Evolutionary conservation across 768 basidiomycete genomes (phyloP).

Genomic region (Leccinum boreale): DNA sequence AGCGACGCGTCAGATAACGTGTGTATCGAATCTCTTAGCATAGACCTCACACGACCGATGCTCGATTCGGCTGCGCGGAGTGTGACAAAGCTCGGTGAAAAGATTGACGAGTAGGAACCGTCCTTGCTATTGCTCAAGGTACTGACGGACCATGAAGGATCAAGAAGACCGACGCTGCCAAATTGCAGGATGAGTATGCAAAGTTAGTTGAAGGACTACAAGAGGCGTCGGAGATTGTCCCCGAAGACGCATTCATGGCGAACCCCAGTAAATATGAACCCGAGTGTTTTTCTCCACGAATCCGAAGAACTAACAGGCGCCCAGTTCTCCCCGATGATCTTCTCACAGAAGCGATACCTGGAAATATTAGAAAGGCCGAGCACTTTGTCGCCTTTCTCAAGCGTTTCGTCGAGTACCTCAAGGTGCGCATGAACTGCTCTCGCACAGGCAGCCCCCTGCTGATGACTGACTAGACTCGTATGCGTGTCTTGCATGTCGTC

Average conservation of each 20-base stretch:
- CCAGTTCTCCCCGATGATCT: slow-evolving; percentile 91
- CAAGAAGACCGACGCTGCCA: slow-evolving; percentile 88
- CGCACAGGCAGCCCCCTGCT: slow-evolving; percentile 2
- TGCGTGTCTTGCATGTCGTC: slow-evolving; percentile 99
- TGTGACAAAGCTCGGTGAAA: slow-evolving; percentile 79
- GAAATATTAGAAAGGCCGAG: slow-evolving; percentile 97
- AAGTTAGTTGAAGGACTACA: slow-evolving; percentile 93
- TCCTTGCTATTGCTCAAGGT: neutral
- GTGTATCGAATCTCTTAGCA: slow-evolving; percentile 96
- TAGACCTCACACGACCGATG: slow-evolving; percentile 97
- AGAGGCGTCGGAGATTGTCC: slow-evolving; percentile 58
- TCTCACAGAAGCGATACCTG: slow-evolving; percentile 91
- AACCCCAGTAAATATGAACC: slow-evolving; percentile 69
- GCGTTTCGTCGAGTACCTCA: slow-evolving; percentile 97
- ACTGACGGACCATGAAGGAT: slow-evolving; percentile 53
- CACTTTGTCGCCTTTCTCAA: slow-evolving; percentile 99
- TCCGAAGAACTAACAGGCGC: neutral
- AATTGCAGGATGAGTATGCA: slow-evolving; percentile 94
- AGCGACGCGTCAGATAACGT: slow-evolving; percentile 71
- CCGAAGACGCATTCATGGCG: slow-evolving; percentile 83
- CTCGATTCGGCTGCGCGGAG: slow-evolving; percentile 90
- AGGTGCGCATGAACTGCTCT: slow-evolving; percentile 46
- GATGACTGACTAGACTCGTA: slow-evolving; percentile 70
- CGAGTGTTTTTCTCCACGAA: neutral
- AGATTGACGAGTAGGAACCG: slow-evolving; percentile 84